phyloP scores from a whole-genome alignment of 2,329 filamentous ascomycete species.

The Sclerotinia spermophila region DNA sequence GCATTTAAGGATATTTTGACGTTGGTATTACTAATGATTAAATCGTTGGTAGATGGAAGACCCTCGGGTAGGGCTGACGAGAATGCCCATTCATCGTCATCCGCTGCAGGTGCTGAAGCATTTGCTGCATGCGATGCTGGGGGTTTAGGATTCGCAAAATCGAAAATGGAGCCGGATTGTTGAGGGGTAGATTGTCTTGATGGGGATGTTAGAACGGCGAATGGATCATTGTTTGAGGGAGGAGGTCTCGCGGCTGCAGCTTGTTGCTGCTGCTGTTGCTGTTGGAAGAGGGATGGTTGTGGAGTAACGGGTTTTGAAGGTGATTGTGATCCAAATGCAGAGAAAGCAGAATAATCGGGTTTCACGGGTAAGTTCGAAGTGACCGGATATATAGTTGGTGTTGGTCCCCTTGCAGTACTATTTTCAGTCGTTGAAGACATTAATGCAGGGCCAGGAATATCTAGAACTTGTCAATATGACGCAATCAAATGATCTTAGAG shows the following conservation, averaged over 20 bases:
- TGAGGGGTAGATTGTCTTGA: conserved; percentile 45
- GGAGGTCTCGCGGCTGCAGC: conserved; percentile 40
- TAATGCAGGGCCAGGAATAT: conserved; percentile 59
- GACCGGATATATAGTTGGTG: conserved; percentile 40
- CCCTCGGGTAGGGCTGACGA: conserved; percentile 75
- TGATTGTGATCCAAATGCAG: conserved; percentile 50
- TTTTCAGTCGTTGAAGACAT: conserved; percentile 61
- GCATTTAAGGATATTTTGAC: conserved; percentile 73
- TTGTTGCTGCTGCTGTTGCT: conserved; percentile 36
- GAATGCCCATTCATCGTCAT: conserved; percentile 94
- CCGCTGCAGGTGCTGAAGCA: conserved; percentile 45
- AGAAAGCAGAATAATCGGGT: conserved; percentile 49
- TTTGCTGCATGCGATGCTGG: conserved; percentile 36
- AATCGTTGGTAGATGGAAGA: conserved; percentile 47
- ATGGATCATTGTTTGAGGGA: conserved; percentile 51
- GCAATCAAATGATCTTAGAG: background rate
- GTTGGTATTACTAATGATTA: conserved; percentile 64
- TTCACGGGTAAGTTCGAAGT: conserved; percentile 27
- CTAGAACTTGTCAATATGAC: conserved; percentile 41
- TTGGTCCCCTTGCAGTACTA: conserved; percentile 52
- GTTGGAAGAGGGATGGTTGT: conserved; percentile 47
- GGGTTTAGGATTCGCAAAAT: conserved; percentile 39
- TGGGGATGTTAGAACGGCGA: conserved; percentile 48
- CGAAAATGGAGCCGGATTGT: conserved; percentile 49
- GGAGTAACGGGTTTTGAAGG: conserved; percentile 52